A percentile compares a stretch with the other conserved stretches of the same genome.
Conservation (phyloP, 2,329 filamentous ascomycete genomes). For the Penicillium sp. region DNA sequence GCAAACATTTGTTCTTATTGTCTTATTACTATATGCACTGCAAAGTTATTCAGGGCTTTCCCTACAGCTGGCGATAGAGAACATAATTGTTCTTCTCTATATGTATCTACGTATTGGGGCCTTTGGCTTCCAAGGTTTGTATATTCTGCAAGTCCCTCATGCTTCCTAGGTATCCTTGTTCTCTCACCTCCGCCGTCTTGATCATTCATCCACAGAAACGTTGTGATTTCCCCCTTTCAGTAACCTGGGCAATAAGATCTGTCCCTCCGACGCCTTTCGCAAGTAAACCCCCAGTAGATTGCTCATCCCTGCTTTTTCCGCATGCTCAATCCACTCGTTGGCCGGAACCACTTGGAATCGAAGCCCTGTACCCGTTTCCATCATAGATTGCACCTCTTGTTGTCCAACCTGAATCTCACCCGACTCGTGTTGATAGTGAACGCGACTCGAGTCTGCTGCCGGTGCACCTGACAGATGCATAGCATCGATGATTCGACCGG, state of each 20-base stretch:
- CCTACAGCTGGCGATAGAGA: no score
- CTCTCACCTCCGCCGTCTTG: not conserved
- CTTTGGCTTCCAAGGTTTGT: not conserved
- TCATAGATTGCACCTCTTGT: constrained; percentile 15
- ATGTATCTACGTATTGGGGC: no score
- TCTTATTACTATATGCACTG: no score
- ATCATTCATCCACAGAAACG: not conserved
- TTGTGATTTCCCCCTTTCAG: constrained; percentile 4
- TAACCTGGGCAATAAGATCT: constrained; percentile 16
- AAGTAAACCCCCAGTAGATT: constrained; percentile 17
- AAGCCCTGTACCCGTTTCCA: constrained; percentile 11
- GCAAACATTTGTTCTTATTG: no score
- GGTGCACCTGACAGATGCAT: constrained; percentile 6
- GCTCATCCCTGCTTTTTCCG: constrained; percentile 21
- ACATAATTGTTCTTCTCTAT: no score
- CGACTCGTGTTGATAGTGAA: constrained; percentile 13
- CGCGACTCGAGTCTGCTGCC: not conserved
- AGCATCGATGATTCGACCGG: constrained; percentile 11
- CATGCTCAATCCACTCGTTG: constrained; percentile 15
- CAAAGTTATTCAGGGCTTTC: no score
- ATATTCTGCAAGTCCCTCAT: not conserved
- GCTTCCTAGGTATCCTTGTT: not conserved
- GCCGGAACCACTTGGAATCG: constrained; percentile 13
- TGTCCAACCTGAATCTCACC: constrained; percentile 16
- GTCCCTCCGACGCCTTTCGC: constrained; percentile 13